Evolutionary conservation across 2,329 filamentous ascomycete genomes (phyloP).

Genomic region (Verticillium tricorpus): DNA sequence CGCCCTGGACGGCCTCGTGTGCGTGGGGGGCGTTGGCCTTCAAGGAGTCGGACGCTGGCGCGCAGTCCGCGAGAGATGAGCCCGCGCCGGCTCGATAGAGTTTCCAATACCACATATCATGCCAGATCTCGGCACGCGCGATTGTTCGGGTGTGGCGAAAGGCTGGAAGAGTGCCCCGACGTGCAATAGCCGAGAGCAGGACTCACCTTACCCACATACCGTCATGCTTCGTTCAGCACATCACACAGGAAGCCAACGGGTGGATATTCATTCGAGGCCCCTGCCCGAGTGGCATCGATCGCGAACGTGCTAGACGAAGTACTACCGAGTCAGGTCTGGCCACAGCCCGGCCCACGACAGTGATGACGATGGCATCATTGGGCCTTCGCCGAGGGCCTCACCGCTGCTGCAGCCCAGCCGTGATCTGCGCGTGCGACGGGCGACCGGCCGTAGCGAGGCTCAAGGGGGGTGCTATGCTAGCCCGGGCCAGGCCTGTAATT

Average conservation of each 20-base stretch:
- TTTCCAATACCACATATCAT: background rate
- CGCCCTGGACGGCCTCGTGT: conserved; percentile 43
- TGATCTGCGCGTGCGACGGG: background rate
- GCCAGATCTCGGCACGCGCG: background rate
- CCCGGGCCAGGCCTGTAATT: background rate
- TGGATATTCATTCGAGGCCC: too few species aligned
- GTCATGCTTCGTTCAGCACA: too few species aligned
- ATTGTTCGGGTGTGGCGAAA: background rate
- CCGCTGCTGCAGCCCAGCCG: too few species aligned
- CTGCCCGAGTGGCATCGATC: too few species aligned
- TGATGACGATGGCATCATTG: background rate
- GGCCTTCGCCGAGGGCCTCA: background rate
- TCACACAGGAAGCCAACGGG: too few species aligned
- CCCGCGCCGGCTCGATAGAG: background rate
- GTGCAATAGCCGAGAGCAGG: too few species aligned
- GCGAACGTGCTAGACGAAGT: too few species aligned
- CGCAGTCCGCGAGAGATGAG: background rate
- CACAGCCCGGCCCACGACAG: too few species aligned
- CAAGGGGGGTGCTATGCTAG: too few species aligned
- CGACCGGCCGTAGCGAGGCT: too few species aligned
- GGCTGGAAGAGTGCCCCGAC: background rate
- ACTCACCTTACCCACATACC: too few species aligned
- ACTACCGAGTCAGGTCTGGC: too few species aligned
- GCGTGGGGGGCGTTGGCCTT: conserved; percentile 47
- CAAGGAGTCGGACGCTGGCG: conserved; percentile 5